Conservation (phyloP, 2,329 filamentous ascomycete genomes). For the Apiospora marii region DNA sequence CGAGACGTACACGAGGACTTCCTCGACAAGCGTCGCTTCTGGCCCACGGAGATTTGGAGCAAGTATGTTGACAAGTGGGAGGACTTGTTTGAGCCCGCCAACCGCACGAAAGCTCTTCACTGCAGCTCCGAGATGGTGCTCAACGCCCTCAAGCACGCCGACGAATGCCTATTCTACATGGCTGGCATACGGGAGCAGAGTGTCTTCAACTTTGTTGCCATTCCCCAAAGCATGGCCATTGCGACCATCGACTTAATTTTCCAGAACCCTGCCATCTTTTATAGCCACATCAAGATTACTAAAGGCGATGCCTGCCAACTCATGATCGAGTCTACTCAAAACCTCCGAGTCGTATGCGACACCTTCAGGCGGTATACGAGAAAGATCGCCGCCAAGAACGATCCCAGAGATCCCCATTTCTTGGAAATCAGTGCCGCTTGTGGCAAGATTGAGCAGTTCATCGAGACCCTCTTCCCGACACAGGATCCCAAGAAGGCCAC, state of each 20-base stretch:
- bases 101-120: constrained; percentile 79
- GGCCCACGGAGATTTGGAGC: constrained; percentile 95
- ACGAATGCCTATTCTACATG: constrained; percentile 98
- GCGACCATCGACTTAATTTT: constrained; percentile 92
- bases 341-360: constrained; percentile 80
- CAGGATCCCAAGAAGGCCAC: constrained; percentile 73
- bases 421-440: constrained; percentile 90
- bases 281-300: constrained; percentile 93
- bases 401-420: constrained; percentile 90
- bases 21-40: constrained; percentile 88
- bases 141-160: constrained; percentile 83
- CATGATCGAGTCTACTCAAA: constrained; percentile 94
- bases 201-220: constrained; percentile 98
- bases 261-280: constrained; percentile 86
- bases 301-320: constrained; percentile 92
- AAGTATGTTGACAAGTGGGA: constrained; percentile 92
- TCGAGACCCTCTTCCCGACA: constrained; percentile 89
- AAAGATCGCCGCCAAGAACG: constrained; percentile 92
- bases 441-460: constrained; percentile 94
- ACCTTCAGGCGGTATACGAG: constrained; percentile 81
- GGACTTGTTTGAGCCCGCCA: constrained; percentile 84
- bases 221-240: constrained; percentile 97
- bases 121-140: constrained; percentile 95
- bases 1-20: constrained; percentile 92
- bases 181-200: constrained; percentile 94